Base-by-base conservation (phyloP, 1,284 basidiomycete genomes). In the Mycosarcoma maydis region DNA sequence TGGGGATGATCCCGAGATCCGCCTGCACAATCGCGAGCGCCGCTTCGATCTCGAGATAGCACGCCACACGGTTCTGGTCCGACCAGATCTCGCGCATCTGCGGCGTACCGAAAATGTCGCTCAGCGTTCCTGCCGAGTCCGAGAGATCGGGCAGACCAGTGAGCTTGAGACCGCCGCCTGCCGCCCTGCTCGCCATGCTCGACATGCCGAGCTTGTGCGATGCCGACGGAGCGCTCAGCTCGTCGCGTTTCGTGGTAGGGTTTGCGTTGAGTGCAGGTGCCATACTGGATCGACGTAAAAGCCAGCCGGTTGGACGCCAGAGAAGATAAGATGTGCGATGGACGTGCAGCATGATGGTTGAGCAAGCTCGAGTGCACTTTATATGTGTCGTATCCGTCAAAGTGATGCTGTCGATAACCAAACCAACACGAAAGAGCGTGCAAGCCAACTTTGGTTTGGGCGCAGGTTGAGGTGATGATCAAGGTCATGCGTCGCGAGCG, bases 41-140 rank as follows among this genome's bases (percentile, higher is more conserved):
- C 6, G 40, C 40, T 29, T 41, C 40, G 40, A 41, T 41, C 26
- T 41, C 26, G 24, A 41, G 40, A n/a, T 41, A 41, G 40, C 40
- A 41, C 3, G 40, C 24, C 6, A 41, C 40, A 11, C 40, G 40
- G n/a, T 41, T 41, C 40, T 41, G 40, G n/a, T 41, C 40, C n/a
- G 40, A 41, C 40, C 40, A 41, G 40, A 41, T 41, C 11, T 24
- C 26, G 40, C 40, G 40, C 40, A 41, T 41, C 24, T 41, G 16
- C 8, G 26, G 40, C 3, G 40, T 41, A 6, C 40, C 40, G 19
- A 41, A 41, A 26, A 41, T 29, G 26, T 41, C 40, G 40, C 40
- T 41, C 26, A 41, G 19, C n/a, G 40, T 41, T 24, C 40, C 40
- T 8, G 40, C 24, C 6, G 40, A 29, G 26, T 41, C 40, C 11